Evolutionary conservation across 1,284 basidiomycete species (phyloP).

Genomic region (Ganoderma multipileum): DNA sequence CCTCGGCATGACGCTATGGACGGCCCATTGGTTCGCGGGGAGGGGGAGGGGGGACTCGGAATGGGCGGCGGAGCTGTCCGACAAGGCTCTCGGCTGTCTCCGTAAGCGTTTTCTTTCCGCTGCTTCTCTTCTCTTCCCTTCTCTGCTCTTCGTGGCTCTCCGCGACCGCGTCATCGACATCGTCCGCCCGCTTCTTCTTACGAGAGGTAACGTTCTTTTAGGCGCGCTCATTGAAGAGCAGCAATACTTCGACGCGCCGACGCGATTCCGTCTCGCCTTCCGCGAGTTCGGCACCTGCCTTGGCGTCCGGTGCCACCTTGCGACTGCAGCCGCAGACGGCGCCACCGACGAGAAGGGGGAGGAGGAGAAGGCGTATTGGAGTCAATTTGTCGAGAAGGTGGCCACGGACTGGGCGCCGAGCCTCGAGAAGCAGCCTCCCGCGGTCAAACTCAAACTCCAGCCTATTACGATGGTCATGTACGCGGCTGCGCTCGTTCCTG

Average conservation of each 20-base stretch:
- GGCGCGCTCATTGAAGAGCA: constrained; percentile 25
- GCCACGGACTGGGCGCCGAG: constrained; percentile 15
- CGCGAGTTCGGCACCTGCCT: constrained; percentile 39
- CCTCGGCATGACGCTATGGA: constrained; percentile 40
- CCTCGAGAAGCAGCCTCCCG: constrained; percentile 17
- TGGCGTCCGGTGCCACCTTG: constrained; percentile 33
- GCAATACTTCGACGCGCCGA: constrained; percentile 32
- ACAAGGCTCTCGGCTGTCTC: constrained; percentile 25
- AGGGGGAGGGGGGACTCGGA: constrained; percentile 29
- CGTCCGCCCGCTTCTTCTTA: not conserved
- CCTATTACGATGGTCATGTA: constrained; percentile 36
- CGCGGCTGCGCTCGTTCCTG: constrained; percentile 31
- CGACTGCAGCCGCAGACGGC: constrained; percentile 1
- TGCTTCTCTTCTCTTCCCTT: not conserved
- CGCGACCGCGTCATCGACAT: not conserved
- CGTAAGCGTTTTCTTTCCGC: constrained; percentile 20
- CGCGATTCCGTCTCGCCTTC: constrained; percentile 35
- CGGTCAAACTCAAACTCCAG: constrained; percentile 22
- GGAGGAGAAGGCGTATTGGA: constrained; percentile 30
- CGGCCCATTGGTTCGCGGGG: constrained; percentile 36
- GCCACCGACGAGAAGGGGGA: constrained; percentile 8
- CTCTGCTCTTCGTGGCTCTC: not conserved
- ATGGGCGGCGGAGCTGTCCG: constrained; percentile 33
- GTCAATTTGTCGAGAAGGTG: constrained; percentile 22
- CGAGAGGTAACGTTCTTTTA: not conserved